Evolutionary conservation across 192 early-diverging fungal species (phyloP), one percentile per base, ranked within the genome.

Genomic region (Coemansia sp.): DNA sequence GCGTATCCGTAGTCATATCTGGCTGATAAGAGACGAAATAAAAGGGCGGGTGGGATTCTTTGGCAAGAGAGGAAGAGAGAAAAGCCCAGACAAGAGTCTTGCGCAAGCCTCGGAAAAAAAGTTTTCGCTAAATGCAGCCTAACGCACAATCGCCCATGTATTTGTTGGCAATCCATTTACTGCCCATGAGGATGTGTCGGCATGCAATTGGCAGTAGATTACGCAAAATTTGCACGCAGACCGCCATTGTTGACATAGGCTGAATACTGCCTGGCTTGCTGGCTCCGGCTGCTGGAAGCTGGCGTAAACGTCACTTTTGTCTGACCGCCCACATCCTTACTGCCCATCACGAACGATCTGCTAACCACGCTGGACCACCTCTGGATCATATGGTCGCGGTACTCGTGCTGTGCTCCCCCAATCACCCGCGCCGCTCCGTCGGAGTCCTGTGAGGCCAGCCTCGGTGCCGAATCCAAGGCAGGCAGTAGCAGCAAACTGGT

Each of bases 371-470:
- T 38, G 40, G 50, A 66, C 78, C 78, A 81, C 7, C 78, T 57
- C 31, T 69, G 66, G 43, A 81, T 75, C 78, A 75, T 75, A 50
- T 74, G 65, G 45, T 81, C 73, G 23, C 69, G 65, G 33, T 62
- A 80, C 42, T 62, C 37, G 31, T n/a, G n/a, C 9, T 34, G 59
- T 0, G 46, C 57, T 14, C 38, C 38, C 20, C 38, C 38, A 31
- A 74, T 33, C 18, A 35, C 18, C 2, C 77, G 43, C 64, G 50
- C 34, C 38, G 24, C 34, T 21, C 53, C 36, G 18, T 31, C 55
- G 5, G 39, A 42, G 16, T 53, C 56, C 50, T 56, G 60, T 60
- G 36, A 60, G 9, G 18, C 46, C 4, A 9, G 13, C 9, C 37
- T 38, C 21, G 59, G 62, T 59, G 63, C 31, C 53, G 40, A 23